Evolutionary conservation across 2,329 filamentous ascomycete genomes (phyloP), one percentile per base, ranked within the genome.

Genomic region (Curvularia lunata): DNA sequence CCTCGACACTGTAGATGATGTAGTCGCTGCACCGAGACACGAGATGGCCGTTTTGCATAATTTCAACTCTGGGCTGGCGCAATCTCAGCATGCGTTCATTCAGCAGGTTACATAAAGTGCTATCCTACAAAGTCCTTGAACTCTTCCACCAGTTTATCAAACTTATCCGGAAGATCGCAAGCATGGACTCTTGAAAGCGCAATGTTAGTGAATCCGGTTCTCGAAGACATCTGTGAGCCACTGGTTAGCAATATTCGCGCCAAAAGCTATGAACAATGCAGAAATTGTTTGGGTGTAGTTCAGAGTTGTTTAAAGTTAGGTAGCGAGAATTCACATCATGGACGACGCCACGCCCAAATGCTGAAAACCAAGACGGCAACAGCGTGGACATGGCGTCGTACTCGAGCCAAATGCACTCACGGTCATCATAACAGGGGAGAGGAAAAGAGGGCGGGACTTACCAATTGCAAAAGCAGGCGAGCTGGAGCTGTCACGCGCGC

Each of bases 391-490:
- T 83, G 82, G 18, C 80, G 83, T 87, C 87, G 92, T 96, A 85
- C 94, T 98, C 94, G 92, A 98, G 94, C 94, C 94, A 98, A 98
- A 98, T 98, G 94, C 94, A 93, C 94, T 98, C 94, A 94, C 72
- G 92, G 94, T 98, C 94, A 98, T 98, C 94, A 96, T 92, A 77
- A 77, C 78, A 70, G 63, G 30, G 56, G 8, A 50, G 48, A 55
- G 41, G 52, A 43, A 55, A 50, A 58, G 47, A 48, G 63, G 53
- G 47, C 48, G 42, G 41, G 56, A 72, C 69, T 70, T 72, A 72
- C 70, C 64, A 73, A 59, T 54, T 56, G 48, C 49, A 49, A 65
- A 50, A 56, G 43, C 54, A 43, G 46, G 32, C 40, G 46, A 54
- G 45, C 37, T 43, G 21, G 42, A 55, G 58, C 52, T 58, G 60